A percentile compares a stretch with the other conserved stretches of the same genome.
Evolutionary conservation across 192 early-diverging fungal species (phyloP).

Genomic region (Gonapodya prolifera): DNA sequence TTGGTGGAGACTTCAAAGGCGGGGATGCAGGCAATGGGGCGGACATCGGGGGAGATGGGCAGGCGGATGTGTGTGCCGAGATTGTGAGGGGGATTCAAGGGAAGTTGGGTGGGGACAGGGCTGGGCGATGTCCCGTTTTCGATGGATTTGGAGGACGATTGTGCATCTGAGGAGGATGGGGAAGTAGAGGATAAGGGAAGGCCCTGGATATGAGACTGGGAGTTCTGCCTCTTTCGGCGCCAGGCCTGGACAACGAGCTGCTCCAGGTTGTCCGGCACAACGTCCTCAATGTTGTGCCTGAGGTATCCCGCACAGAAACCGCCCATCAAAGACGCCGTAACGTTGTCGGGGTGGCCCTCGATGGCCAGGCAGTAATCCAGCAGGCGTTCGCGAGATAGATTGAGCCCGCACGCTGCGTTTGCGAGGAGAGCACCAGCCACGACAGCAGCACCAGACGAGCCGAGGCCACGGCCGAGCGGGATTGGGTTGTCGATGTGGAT

Average conservation of each 20-base stretch:
- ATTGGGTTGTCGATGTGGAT: conserved; percentile 82
- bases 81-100: neutral
- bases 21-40: conserved; percentile 67
- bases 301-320: conserved; percentile 87
- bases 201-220: conserved; percentile 15
- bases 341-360: conserved; percentile 97
- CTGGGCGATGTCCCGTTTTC: neutral
- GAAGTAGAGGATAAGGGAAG: neutral
- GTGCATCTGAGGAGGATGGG: neutral
- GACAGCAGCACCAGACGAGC: conserved; percentile 89
- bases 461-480: conserved; percentile 92
- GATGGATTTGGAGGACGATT: neutral
- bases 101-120: neutral
- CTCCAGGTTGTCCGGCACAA: neutral
- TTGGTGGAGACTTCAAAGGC: conserved; percentile 88
- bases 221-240: neutral
- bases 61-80: neutral
- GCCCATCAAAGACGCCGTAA: conserved; percentile 83
- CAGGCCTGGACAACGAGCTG: neutral
- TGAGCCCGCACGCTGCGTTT: conserved; percentile 53
- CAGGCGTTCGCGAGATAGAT: conserved; percentile 59
- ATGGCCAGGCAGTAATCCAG: conserved; percentile 85
- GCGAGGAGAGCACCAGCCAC: conserved; percentile 86
- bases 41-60: conserved; percentile 24
- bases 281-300: conserved; percentile 20